phyloP scores from a whole-genome alignment of 1,284 basidiomycete species.

The Cryptococcus amylolentus region DNA sequence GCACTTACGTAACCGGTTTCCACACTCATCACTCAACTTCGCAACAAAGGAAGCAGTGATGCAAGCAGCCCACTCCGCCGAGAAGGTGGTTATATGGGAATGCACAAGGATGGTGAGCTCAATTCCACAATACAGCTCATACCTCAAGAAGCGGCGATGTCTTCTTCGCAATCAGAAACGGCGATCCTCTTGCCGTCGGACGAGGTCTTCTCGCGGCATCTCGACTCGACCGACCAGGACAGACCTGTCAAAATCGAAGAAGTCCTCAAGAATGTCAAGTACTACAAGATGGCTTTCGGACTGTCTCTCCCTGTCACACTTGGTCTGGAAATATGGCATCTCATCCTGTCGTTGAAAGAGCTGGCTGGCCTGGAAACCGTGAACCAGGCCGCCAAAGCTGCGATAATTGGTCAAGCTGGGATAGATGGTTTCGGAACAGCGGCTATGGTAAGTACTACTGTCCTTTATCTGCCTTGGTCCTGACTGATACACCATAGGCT shows the following conservation, averaged over 20 bases:
- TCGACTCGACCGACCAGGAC: slow-evolving; percentile 11
- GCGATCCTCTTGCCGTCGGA: slow-evolving; percentile 13
- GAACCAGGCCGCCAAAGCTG: not conserved
- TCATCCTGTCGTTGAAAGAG: slow-evolving; percentile 5
- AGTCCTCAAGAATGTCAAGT: slow-evolving; percentile 21
- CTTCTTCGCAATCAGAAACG: slow-evolving; percentile 12
- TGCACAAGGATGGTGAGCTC: too few relatives aligned
- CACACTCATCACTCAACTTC: too few relatives aligned
- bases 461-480: not conserved
- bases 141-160: not conserved
- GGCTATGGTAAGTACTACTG: not conserved
- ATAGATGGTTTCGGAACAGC: slow-evolving; percentile 3
- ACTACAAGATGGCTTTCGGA: slow-evolving; percentile 15
- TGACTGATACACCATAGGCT: not conserved
- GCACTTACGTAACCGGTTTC: too few relatives aligned
- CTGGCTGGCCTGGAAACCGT: not conserved
- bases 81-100: too few relatives aligned
- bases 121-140: not conserved
- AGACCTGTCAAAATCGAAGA: slow-evolving; percentile 17
- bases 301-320: slow-evolving; percentile 8
- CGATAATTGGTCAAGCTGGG: not conserved
- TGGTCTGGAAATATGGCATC: slow-evolving; percentile 11
- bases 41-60: too few relatives aligned
- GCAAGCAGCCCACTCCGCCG: too few relatives aligned
- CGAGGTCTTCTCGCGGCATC: not conserved